Percentiles rank a stretch among this genome's conserved stretches.
phyloP scores from a whole-genome alignment of 2,329 filamentous ascomycete genomes.

The Nigrospora osmanthi region DNA sequence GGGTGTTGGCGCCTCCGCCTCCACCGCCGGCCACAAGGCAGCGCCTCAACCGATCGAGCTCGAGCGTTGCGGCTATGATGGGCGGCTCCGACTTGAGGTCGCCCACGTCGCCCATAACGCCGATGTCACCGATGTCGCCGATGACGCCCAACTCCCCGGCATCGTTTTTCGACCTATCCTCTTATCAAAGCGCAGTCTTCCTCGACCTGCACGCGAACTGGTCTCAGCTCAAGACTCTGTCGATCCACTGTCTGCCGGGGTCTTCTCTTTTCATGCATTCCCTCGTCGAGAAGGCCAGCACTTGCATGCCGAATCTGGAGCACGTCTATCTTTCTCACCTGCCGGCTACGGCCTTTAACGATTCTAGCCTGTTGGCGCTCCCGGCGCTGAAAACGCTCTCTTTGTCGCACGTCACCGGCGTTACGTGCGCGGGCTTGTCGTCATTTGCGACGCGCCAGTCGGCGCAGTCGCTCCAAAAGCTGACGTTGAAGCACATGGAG shows the following conservation, averaged over 20 bases:
- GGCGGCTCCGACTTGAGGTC: constrained; percentile 13
- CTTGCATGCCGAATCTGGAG: constrained; percentile 44
- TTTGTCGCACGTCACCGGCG: constrained; percentile 45
- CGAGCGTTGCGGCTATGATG: constrained; percentile 10
- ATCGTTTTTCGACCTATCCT: constrained; percentile 23
- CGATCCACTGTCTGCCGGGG: constrained; percentile 51
- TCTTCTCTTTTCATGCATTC: constrained; percentile 44
- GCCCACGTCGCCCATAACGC: constrained; percentile 19
- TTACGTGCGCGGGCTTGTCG: constrained; percentile 49
- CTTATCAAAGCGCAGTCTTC: constrained; percentile 35
- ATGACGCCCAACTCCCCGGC: too few species aligned
- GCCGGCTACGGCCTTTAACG: constrained; percentile 47
- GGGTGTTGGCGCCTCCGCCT: constrained; percentile 40
- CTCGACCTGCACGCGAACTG: constrained; percentile 45
- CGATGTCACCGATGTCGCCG: too few species aligned
- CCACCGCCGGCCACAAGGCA: constrained; percentile 28
- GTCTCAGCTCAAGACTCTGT: constrained; percentile 45
- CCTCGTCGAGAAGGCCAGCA: constrained; percentile 42
- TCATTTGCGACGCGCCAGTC: constrained; percentile 43
- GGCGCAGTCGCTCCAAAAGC: constrained; percentile 34
- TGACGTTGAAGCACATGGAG: constrained; percentile 49
- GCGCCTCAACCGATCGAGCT: constrained; percentile 18
- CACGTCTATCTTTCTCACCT: constrained; percentile 53
- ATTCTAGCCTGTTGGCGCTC: constrained; percentile 44
- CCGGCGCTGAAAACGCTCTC: constrained; percentile 47